Evolutionary conservation across 441 rosid species (phyloP), one percentile per base, ranked within the genome.

Genomic region (Bocquillonia castaneifolia): DNA sequence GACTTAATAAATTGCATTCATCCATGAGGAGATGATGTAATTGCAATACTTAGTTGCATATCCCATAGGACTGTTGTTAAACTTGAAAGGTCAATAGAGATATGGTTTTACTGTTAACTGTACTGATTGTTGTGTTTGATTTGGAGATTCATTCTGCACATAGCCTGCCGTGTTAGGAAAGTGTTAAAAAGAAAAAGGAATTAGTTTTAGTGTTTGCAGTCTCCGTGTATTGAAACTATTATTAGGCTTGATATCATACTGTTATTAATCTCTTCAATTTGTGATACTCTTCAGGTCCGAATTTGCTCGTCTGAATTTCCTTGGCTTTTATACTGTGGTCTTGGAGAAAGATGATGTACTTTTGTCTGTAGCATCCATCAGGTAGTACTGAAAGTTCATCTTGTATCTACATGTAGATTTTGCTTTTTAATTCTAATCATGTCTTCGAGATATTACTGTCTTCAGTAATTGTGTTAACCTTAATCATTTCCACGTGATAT

Each of bases 281-380:
- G 47, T 69, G 68, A 58, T 77, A 59, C 61, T 72, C 60, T 78
- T 45, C 82, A 94, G 99, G 83, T 94, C 99, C 37, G 86, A 88
- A 54, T 92, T 87, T 81, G 81, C 89, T 3, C 91, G 97, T 31
- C 80, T 94, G 58, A 82, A 94, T 82, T 94, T 86, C 75, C 85
- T 73, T 51, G 93, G 96, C 69, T 94, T 94, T 80, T 85, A 85
- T 80, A 82, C 98, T 26, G 71, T 83, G 73, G 91, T 88, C 66
- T 81, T 94, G 92, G 98, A 94, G 84, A 90, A 88, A 74, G 89
- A 90, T 65, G 99, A 94, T 60, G 82, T 83, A 72, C 74, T 94
- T 80, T 81, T 94, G 73, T 84, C 98, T 67, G 97, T 79, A 70
- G 99, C 99, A 73, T 90, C 94, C 56, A 77, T 94, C 88, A 91